phyloP scores from a whole-genome alignment of 1,284 basidiomycete species.

The Ceratobasidium papillatum region DNA sequence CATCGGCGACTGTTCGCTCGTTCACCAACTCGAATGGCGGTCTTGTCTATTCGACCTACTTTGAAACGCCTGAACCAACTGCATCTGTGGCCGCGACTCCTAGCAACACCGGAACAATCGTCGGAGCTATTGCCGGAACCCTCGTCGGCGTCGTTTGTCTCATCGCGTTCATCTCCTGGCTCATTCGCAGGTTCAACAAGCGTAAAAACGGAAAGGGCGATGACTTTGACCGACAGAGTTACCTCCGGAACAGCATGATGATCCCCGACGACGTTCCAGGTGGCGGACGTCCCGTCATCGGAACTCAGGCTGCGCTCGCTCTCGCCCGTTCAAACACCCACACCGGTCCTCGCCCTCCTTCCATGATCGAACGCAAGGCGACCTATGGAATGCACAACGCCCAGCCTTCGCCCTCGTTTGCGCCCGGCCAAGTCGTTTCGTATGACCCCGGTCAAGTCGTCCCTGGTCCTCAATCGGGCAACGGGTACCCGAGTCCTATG shows the following conservation, averaged over 20 bases:
- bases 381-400: constrained; percentile 2
- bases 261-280: constrained; percentile 42
- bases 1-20: not conserved
- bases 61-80: not conserved
- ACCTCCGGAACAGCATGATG: constrained; percentile 44
- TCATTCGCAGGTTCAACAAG: constrained; percentile 40
- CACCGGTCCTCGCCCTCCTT: constrained; percentile 43
- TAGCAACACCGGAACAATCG: constrained; percentile 36
- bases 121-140: constrained; percentile 41
- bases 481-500: constrained; percentile 25
- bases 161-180: constrained; percentile 35
- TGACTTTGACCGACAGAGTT: constrained; percentile 42
- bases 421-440: constrained; percentile 27
- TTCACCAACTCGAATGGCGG: constrained; percentile 10
- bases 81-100: constrained; percentile 10
- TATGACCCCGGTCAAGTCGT: constrained; percentile 33
- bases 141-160: constrained; percentile 37
- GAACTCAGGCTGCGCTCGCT: constrained; percentile 40
- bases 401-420: constrained; percentile 31
- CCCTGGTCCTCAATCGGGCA: not conserved
- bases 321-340: constrained; percentile 37
- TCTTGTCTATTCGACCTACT: not conserved
- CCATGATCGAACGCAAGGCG: constrained; percentile 42
- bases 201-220: constrained; percentile 34
- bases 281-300: constrained; percentile 35